Percentiles rank a stretch among this genome's conserved stretches.
Evolutionary conservation across 2,329 filamentous ascomycete species (phyloP).

Genomic region (Helotiales sp.): DNA sequence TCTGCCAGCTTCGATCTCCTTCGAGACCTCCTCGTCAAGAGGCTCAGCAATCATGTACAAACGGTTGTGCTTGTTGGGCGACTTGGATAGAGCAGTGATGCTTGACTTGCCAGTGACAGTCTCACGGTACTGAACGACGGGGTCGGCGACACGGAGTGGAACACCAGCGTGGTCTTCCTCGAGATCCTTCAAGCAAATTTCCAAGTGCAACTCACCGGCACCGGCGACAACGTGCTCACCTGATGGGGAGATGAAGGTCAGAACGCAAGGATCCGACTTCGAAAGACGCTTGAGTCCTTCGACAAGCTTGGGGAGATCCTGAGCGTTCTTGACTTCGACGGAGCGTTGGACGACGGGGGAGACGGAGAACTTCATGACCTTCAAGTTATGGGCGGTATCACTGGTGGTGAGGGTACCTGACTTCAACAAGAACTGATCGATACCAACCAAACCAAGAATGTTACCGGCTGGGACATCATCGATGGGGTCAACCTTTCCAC

Average conservation of each 20-base stretch:
- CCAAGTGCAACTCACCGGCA: constrained; percentile 98
- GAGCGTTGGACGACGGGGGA: constrained; percentile 98
- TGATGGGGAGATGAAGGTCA: constrained; percentile 84
- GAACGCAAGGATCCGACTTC: constrained; percentile 98
- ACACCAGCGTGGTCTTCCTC: constrained; percentile 99
- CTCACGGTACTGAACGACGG: constrained; percentile 98
- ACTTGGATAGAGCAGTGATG: constrained; percentile 98
- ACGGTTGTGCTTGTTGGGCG: constrained; percentile 99
- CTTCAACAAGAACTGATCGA: constrained; percentile 99
- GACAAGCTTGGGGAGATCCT: constrained; percentile 98
- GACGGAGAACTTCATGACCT: constrained; percentile 99
- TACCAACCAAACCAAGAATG: constrained; percentile 98
- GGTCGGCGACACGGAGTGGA: constrained; percentile 95
- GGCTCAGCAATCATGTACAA: constrained; percentile 93
- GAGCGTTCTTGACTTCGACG: constrained; percentile 99
- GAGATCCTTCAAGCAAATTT: constrained; percentile 99
- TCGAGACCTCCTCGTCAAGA: constrained; percentile 85
- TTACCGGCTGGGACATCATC: constrained; percentile 99
- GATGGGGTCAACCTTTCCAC: constrained; percentile 97
- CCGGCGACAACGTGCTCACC: constrained; percentile 99
- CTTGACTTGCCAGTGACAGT: constrained; percentile 81
- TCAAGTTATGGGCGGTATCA: constrained; percentile 98
- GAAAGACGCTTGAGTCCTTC: constrained; percentile 99
- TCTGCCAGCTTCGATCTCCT: constrained; percentile 89
- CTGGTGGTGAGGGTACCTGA: constrained; percentile 98